Evolutionary conservation across 306 rosid species (phyloP), one percentile per base, ranked within the genome.

Genomic region (Prosopis cineraria): DNA sequence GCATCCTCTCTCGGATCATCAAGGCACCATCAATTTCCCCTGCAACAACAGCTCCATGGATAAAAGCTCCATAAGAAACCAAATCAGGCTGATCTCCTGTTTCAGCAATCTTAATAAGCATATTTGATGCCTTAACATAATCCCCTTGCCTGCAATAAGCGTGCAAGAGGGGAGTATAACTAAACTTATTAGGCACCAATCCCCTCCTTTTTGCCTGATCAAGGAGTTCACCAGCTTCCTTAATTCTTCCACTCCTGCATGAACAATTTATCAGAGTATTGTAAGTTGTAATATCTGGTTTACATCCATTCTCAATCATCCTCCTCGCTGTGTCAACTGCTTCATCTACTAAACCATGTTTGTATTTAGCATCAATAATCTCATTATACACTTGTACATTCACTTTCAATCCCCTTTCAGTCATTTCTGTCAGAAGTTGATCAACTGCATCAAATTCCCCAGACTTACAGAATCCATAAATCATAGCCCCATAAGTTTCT

Each of bases 11-110:
- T 62, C 30, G 78, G 68, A 88, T 83, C 67, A 84, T 80, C 72
- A 87, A 67, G 8, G 98, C 98, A 76, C 67, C 81, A 79, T 89
- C 89, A 33, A 94, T 84, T 74, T 89, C 89, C 79, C 93, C 91
- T 6, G 79, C 85, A 76, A 74, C 77, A 75, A 91, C 79, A 68
- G 75, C 73, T 84, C 98, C 98, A 74, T 91, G 96, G 76, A 91
- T 83, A 72, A 94, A 80, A 86, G 96, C 90, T 75, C 96, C 91
- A 82, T 87, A 90, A 7, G 90, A 85, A 81, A 88, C 91, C 91
- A 86, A 76, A 81, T 94, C 97, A 10, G 90, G 82, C 55, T 87
- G 81, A 2, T 85, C 84, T 44, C 91, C 97, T 50, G 75, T 78
- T 81, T 87, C 89, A 80, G 88, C 88, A 84, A 94, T 89, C 86